Evolutionary conservation across 495 filamentous ascomycete genomes (phyloP), one percentile per base, ranked within the genome.

Genomic region (Hypoxylon intermedium): DNA sequence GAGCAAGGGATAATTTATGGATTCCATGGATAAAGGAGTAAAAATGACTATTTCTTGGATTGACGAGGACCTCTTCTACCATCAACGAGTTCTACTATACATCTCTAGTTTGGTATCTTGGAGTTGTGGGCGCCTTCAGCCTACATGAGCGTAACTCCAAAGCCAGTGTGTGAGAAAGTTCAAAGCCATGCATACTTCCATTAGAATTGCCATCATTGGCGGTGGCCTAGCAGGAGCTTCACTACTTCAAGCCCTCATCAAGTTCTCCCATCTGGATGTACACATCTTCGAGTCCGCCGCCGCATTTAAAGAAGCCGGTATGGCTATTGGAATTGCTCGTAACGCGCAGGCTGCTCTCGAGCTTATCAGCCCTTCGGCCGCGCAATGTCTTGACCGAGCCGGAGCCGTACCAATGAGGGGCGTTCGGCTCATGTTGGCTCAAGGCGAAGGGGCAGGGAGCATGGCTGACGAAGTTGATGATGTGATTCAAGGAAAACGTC

Each of bases 191-290:
- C n/a, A n/a, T n/a, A n/a, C n/a, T n/a, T n/a, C n/a, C n/a, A 46
- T 55, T 9, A 9, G 52, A 2, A 50, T 67, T 37, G 59, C 64
- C 16, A 67, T 67, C 20, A 47, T 54, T 26, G 64, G 60, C 28
- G 64, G 64, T 9, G 64, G 64, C 15, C 28, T 67, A 7, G 64
- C 64, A 9, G 64, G 64, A 2, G 58, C 51, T 12, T 54, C 60
- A 3, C 26, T 64, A 9, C 19, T 34, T 1, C 53, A 53, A 31
- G 60, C 51, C 1, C 45, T 67, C 13, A 28, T 64, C 3, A 16
- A 60, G 24, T 49, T 58, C 34, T 3, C 41, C 9, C 59, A 64
- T 31, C 20, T 67, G 9, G 51, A 67, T 11, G 52, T 60, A 11
- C 15, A 64, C 21, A 63, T 67, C 5, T 67, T 48, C 20, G 64